A percentile compares a stretch with the other conserved stretches of the same genome.
Conservation (phyloP, 495 filamentous ascomycete genomes). For the Aspergillus diversus region DNA sequence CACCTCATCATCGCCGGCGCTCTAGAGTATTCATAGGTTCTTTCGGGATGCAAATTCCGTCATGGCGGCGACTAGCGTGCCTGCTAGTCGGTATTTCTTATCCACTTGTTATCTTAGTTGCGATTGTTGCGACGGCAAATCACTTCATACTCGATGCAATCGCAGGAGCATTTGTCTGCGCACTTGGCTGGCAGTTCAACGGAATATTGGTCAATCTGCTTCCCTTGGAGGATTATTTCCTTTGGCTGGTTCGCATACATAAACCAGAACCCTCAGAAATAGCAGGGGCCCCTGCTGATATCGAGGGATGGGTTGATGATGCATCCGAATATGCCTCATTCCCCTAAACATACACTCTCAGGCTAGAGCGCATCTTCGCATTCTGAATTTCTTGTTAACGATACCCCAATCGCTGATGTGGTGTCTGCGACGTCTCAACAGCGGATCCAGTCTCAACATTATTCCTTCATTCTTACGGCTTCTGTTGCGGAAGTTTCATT, state of each 20-base stretch:
- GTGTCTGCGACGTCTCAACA: too few relatives aligned
- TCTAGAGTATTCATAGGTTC: conserved; percentile 26
- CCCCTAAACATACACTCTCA: conserved; percentile 10
- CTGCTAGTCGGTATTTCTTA: conserved; percentile 62
- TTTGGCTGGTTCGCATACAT: conserved; percentile 63
- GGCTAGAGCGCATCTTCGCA: background rate
- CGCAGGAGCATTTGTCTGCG: conserved; percentile 63
- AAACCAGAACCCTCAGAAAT: conserved; percentile 53
- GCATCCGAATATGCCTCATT: conserved; percentile 20
- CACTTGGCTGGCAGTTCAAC: conserved; percentile 61
- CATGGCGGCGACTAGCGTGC: conserved; percentile 51
- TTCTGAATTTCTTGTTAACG: conserved; percentile 11
- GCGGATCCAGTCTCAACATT: background rate
- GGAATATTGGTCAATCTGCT: conserved; percentile 61
- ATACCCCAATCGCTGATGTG: conserved; percentile 17
- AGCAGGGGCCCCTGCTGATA: conserved; percentile 18
- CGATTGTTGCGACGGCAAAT: conserved; percentile 74
- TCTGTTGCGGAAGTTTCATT: conserved; percentile 16
- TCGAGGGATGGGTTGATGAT: conserved; percentile 27
- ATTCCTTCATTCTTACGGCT: conserved; percentile 7
- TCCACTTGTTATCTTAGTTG: conserved; percentile 64
- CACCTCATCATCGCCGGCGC: conserved; percentile 37
- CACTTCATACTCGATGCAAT: conserved; percentile 75
- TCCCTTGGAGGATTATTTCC: conserved; percentile 66
- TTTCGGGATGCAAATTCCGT: conserved; percentile 37